These are phyloP conservation scores for Brassica juncea DNA, from an alignment of 345 rosid species.

Conservation along the genomic window DNA sequence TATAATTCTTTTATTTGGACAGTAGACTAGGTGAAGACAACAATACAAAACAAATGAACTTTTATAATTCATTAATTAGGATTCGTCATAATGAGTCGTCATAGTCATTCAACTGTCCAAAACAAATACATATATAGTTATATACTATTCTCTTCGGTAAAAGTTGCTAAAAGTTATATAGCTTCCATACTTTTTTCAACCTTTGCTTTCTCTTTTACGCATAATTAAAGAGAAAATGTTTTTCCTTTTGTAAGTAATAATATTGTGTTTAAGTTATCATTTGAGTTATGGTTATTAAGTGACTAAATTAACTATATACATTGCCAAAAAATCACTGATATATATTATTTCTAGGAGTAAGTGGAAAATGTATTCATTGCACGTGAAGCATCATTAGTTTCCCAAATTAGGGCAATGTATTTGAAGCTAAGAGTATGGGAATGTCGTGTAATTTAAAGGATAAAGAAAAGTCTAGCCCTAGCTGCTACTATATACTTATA, in stretches of 20 bases:
- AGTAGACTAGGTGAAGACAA: constrained; percentile 38
- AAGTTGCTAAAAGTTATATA: constrained; percentile 25
- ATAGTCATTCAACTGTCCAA: constrained; percentile 40
- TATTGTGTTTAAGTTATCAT: not conserved
- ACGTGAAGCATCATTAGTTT: not conserved
- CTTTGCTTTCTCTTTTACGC: constrained; percentile 26
- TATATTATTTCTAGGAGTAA: not conserved
- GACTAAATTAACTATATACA: not conserved
- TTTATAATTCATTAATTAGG: constrained; percentile 36
- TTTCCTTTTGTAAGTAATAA: not conserved
- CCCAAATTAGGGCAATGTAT: constrained; percentile 25
- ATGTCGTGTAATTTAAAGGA: constrained; percentile 11
- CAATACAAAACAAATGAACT: constrained; percentile 36
- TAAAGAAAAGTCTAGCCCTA: constrained; percentile 29
- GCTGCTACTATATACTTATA: not conserved
- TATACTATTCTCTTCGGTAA: not conserved
- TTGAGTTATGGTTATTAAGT: not conserved
- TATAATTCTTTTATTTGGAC: constrained; percentile 34
- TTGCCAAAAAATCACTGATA: not conserved
- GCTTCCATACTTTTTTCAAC: constrained; percentile 27
- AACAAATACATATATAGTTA: not conserved
- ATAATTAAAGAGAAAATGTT: not conserved
- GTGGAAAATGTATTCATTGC: not conserved
- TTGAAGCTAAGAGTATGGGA: constrained; percentile 2
- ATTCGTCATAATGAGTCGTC: constrained; percentile 41